Base-by-base conservation (phyloP, 208 protist genomes). In the Trypanosoma vivax region DNA sequence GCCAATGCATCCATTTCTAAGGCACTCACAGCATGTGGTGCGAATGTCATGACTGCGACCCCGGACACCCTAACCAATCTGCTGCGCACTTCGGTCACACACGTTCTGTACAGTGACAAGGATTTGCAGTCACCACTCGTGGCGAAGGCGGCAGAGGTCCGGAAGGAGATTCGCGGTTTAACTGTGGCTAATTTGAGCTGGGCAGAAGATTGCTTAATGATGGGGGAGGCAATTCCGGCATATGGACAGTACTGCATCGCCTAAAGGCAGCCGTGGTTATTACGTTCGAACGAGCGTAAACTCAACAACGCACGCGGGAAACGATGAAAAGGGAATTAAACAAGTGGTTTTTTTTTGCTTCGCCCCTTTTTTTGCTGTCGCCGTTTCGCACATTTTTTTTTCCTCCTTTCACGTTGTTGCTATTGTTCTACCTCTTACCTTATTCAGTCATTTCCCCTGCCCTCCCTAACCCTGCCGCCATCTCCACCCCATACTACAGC, bases 191-290 rank as follows among this genome's bases (percentile, higher is more conserved):
- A 80, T 37, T 68, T 63, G 6, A 90, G 79, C 56, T 94, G 87
- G 83, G 42, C 76, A 23, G 83, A 91, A 66, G 87, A 94, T 53
- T 88, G 83, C 55, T 56, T 94, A n/a, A 77, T 91, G 11, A 45
- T 91, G 10, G 80, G 81, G 13, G 83, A 91, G 72, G 38, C 84
- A 16, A 50, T 91, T 30, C 87, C 87, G 0, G 51, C 79, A 1
- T 68, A 71, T 39, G 80, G 73, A 19, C 74, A 78, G 76, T 94
- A 94, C 57, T 70, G 72, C 5, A 78, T 83, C 14, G 82, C 87
- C 1, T 53, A 42, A 34, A 94, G 90, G 59, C 67, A 91, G 31
- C 70, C 90, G 66, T 73, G 81, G 45, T 91, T 83, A 7, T 74
- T 91, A n/a, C n/a, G n/a, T n/a, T n/a, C n/a, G n/a, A n/a, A n/a